Percentiles rank a stretch among this genome's conserved stretches.
Conservation (phyloP, 2,329 filamentous ascomycete species). For the Cordyceps farinosa region DNA sequence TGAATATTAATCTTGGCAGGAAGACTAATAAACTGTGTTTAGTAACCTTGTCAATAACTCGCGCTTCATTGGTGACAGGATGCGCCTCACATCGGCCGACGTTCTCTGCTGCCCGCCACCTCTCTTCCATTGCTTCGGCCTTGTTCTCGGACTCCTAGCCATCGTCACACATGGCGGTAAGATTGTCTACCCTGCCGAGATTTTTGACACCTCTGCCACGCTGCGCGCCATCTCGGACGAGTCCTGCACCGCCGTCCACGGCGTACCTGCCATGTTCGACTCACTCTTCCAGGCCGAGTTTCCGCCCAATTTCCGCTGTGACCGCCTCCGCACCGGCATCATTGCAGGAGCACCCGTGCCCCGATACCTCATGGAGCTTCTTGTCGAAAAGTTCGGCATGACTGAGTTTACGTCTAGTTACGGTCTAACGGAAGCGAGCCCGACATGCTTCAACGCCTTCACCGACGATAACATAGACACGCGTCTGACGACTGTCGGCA, state of each 20-base stretch:
- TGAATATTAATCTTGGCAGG: not conserved
- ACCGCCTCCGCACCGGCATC: conserved; percentile 67
- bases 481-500: conserved; percentile 69
- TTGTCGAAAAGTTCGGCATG: conserved; percentile 71
- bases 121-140: conserved; percentile 81
- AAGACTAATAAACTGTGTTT: conserved; percentile 18
- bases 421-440: conserved; percentile 72
- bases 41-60: conserved; percentile 63
- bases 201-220: conserved; percentile 66
- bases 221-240: conserved; percentile 64
- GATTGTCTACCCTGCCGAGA: conserved; percentile 71
- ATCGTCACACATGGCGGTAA: conserved; percentile 71
- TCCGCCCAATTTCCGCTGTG: conserved; percentile 41
- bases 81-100: conserved; percentile 64
- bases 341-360: conserved; percentile 77
- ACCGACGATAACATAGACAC: conserved; percentile 66
- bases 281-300: conserved; percentile 51
- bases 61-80: conserved; percentile 69
- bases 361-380: conserved; percentile 67
- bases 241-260: conserved; percentile 70
- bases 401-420: conserved; percentile 68
- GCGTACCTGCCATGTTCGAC: conserved; percentile 83
- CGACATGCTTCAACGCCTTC: conserved; percentile 77
- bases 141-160: conserved; percentile 72
- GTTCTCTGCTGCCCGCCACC: conserved; percentile 78